A percentile compares a stretch with the other conserved stretches of the same genome.
Evolutionary conservation across 2,329 filamentous ascomycete genomes (phyloP).

Genomic region (Aspergillus sojae): DNA sequence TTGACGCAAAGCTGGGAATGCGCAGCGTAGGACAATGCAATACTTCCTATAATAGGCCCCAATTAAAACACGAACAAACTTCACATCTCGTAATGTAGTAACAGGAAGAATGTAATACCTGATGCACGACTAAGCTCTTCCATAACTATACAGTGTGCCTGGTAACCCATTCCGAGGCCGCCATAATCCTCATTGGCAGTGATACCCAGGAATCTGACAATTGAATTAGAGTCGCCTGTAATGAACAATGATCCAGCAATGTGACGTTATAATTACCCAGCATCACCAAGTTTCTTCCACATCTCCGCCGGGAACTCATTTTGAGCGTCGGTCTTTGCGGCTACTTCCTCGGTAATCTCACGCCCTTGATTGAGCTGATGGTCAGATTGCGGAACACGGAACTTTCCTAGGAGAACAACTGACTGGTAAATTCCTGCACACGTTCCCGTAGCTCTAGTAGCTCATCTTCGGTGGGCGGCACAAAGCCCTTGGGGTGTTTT

Average conservation of each 20-base stretch:
- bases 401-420: conserved; percentile 8
- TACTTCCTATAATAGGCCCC: conserved; percentile 34
- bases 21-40: conserved; percentile 85
- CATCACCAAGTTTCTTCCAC: conserved; percentile 92
- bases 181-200: conserved; percentile 92
- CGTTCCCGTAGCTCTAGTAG: conserved; percentile 78
- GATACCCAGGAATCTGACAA: conserved; percentile 74
- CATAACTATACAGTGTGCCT: conserved; percentile 93
- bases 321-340: conserved; percentile 75
- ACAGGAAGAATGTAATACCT: conserved; percentile 46
- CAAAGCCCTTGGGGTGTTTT: conserved; percentile 68
- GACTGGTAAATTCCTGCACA: conserved; percentile 81
- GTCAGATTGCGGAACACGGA: neutral
- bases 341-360: conserved; percentile 83
- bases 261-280: conserved; percentile 54
- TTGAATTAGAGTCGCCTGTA: neutral
- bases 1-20: conserved; percentile 97
- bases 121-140: conserved; percentile 91
- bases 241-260: too few relatives aligned
- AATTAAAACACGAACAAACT: neutral
- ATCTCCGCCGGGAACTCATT: conserved; percentile 89
- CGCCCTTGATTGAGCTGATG: conserved; percentile 54
- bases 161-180: conserved; percentile 88
- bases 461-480: conserved; percentile 69
- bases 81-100: neutral